Conservation (phyloP, 73 alveolate species). For the Paramecium octaurelia region DNA sequence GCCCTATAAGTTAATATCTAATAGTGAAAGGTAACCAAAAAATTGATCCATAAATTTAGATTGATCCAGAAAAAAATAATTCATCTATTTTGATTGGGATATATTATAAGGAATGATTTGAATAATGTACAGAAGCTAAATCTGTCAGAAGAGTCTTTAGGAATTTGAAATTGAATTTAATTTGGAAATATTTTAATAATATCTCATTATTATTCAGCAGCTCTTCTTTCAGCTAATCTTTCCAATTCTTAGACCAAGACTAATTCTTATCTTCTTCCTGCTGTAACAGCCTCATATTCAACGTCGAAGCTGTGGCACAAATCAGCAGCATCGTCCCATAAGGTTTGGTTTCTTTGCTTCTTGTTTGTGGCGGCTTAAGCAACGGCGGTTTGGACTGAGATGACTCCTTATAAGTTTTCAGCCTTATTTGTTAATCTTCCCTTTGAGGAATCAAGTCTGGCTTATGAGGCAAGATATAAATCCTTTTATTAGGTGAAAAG, state of each 20-base stretch:
- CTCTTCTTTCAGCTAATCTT: conserved; percentile 55
- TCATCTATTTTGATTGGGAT: neutral
- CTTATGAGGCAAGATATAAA: neutral
- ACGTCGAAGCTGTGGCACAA: conserved; percentile 31
- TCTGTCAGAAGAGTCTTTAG: neutral
- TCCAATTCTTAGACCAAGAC: conserved; percentile 36
- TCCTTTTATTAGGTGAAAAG: conserved; percentile 19
- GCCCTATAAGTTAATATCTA: neutral
- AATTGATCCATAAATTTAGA: too few relatives aligned
- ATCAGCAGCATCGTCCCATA: conserved; percentile 39
- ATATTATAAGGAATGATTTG: neutral
- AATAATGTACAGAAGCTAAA: neutral
- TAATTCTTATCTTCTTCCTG: conserved; percentile 39
- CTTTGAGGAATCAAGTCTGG: conserved; percentile 31
- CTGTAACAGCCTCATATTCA: neutral
- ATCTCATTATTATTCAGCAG: conserved; percentile 38
- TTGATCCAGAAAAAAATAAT: neutral
- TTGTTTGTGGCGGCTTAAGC: conserved; percentile 25
- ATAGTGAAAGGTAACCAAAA: neutral
- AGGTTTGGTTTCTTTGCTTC: conserved; percentile 20
- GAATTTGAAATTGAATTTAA: neutral
- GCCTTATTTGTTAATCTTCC: neutral
- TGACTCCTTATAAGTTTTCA: conserved; percentile 28
- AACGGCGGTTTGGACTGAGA: conserved; percentile 52
- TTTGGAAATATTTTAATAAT: neutral